Evolutionary conservation across 2,329 filamentous ascomycete species (phyloP).

Genomic region (Colletotrichum spinosum): DNA sequence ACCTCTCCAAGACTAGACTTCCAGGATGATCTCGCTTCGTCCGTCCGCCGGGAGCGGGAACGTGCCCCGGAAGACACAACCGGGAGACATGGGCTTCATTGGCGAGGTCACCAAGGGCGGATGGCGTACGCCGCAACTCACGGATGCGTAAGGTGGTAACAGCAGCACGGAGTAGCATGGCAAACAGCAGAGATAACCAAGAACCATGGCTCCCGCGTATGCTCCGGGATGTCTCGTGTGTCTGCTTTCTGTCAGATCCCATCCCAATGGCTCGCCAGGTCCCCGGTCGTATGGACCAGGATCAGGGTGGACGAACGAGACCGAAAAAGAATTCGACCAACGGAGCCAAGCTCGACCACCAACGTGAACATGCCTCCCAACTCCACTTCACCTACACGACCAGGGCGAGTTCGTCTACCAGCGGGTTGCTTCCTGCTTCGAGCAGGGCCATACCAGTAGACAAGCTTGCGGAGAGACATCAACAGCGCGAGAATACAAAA

Average conservation of each 20-base stretch:
- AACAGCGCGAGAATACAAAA: constrained; percentile 18
- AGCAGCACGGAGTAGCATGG: background rate
- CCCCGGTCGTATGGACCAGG: constrained; percentile 14
- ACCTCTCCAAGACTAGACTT: background rate
- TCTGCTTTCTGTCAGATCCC: background rate
- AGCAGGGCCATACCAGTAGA: background rate
- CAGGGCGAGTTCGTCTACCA: no score
- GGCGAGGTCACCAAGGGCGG: background rate
- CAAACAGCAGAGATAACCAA: constrained; percentile 2
- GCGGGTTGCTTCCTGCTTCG: constrained; percentile 1
- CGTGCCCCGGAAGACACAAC: constrained; percentile 23
- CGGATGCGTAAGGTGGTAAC: background rate
- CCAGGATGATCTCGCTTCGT: constrained; percentile 1
- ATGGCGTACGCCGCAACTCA: background rate
- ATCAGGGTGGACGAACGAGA: constrained; percentile 3
- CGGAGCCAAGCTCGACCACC: background rate
- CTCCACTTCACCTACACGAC: no score
- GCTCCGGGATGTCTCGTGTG: constrained; percentile 23
- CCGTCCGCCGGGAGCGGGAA: constrained; percentile 11
- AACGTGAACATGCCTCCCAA: constrained; percentile 6
- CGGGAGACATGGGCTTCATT: constrained; percentile 18
- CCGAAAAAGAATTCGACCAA: constrained; percentile 17
- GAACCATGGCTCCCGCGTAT: constrained; percentile 5
- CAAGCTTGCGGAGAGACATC: no score
- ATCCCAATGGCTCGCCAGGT: constrained; percentile 12